These are phyloP conservation scores for Durio zibethinus DNA, from an alignment of 345 rosid species.

Conservation along the genomic window DNA sequence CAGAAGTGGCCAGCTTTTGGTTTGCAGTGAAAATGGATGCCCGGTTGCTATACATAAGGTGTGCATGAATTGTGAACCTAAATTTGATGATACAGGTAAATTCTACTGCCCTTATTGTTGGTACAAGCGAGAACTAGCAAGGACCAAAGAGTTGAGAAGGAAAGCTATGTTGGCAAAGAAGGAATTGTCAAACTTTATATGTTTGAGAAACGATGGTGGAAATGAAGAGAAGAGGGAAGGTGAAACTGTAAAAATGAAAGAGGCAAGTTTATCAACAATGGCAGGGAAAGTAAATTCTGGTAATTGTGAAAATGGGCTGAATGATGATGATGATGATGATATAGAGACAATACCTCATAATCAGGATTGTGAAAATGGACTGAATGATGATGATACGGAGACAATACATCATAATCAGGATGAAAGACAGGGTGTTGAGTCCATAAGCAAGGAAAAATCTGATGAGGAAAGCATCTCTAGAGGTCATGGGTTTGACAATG, in stretches of 20 bases:
- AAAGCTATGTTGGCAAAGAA: slow-evolving; percentile 34
- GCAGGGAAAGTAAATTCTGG: neutral
- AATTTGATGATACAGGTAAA: slow-evolving; percentile 40
- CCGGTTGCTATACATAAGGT: neutral
- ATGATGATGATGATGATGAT: neutral
- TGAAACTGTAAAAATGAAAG: neutral
- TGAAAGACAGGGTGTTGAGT: neutral
- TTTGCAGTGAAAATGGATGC: slow-evolving; percentile 11
- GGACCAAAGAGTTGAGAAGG: slow-evolving; percentile 23
- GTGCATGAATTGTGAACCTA: neutral
- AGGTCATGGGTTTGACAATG: neutral
- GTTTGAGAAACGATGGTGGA: neutral
- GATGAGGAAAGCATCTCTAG: neutral
- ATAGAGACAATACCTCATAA: neutral
- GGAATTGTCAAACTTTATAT: slow-evolving; percentile 28
- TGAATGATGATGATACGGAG: neutral
- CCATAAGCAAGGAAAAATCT: neutral
- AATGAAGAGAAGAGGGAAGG: neutral
- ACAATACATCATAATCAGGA: neutral
- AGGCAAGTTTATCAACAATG: neutral
- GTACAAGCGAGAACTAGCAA: slow-evolving; percentile 35
- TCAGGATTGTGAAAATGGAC: neutral
- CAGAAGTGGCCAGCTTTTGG: neutral
- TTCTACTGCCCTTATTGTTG: slow-evolving; percentile 65
- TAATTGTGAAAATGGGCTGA: neutral